A percentile compares a stretch with the other conserved stretches of the same genome.
phyloP scores from a whole-genome alignment of 768 basidiomycete genomes.

The Amanita molliuscula region DNA sequence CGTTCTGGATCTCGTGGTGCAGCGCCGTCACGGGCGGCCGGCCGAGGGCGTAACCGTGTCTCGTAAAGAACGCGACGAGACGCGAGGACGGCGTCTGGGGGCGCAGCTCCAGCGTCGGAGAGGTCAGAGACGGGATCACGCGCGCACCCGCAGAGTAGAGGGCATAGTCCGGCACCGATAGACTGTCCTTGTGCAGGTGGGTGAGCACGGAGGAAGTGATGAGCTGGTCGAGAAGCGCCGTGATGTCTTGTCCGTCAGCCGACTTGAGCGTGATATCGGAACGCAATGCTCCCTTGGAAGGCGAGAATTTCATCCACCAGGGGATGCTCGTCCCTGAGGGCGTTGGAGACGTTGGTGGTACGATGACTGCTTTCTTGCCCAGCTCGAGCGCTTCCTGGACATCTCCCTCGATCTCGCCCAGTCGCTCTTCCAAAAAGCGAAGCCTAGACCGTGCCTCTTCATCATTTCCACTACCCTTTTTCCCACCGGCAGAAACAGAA shows the following conservation, averaged over 20 bases:
- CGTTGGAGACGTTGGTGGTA: slow-evolving; percentile 21
- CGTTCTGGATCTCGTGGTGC: slow-evolving; percentile 75
- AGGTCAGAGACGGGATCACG: slow-evolving; percentile 76
- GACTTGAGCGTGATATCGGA: slow-evolving; percentile 56
- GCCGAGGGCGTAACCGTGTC: slow-evolving; percentile 55
- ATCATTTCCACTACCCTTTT: slow-evolving; percentile 21
- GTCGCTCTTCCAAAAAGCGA: slow-evolving; percentile 48
- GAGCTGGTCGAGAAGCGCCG: slow-evolving; percentile 58
- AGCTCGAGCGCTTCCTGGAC: slow-evolving; percentile 67
- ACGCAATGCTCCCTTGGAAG: slow-evolving; percentile 25
- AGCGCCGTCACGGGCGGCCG: slow-evolving; percentile 78
- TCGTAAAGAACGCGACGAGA: slow-evolving; percentile 47
- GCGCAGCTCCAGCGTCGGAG: slow-evolving; percentile 60
- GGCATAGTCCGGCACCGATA: slow-evolving; percentile 81
- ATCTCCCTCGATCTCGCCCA: slow-evolving; percentile 50
- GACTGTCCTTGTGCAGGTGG: slow-evolving; percentile 60
- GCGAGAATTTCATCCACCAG: slow-evolving; percentile 65
- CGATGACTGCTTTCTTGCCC: slow-evolving; percentile 32
- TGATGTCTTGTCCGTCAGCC: slow-evolving; percentile 61
- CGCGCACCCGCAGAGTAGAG: slow-evolving; percentile 73
- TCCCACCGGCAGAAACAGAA: slow-evolving; percentile 12
- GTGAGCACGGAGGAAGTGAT: slow-evolving; percentile 67
- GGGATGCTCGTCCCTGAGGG: slow-evolving; percentile 24
- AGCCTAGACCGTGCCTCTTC: slow-evolving; percentile 49
- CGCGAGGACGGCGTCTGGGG: slow-evolving; percentile 39